Evolutionary conservation across 257 asterid species (phyloP), one percentile per base, ranked within the genome.

Genomic region (Gentiana macrophylla): DNA sequence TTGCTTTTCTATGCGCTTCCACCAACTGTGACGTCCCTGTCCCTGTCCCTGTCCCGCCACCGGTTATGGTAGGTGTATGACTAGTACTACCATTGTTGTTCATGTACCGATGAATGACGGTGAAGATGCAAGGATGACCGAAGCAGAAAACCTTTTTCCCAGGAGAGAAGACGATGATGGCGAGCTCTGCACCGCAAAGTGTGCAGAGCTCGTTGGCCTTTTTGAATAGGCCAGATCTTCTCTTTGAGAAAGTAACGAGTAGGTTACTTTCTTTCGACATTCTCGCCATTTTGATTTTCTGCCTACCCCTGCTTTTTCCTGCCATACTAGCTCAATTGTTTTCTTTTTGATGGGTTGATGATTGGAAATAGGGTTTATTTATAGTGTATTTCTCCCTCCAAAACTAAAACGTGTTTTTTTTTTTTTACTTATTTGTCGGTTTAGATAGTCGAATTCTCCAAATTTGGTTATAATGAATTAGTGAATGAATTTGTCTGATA

Each of bases 1-100:
- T 67, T 0, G 70, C 77, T 12, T 38, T 65, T n/a, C 77, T 64
- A 32, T 70, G 80, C 5, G 80, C 80, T 72, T 73, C 83, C 44
- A 74, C 61, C 11, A 73, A 69, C 38, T 70, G 75, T 38, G 7
- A 5, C 7, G 45, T 38, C 7, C 7, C 8, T 38, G 45, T 38
- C 24, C 24, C 24, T 24, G 45, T 38, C 7, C 7, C 8, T 38
- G 45, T 24, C 15, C 55, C 53, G 33, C 61, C 54, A 11, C 60
- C 2, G 4, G 24, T 24, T 24, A 24, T 24, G 24, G 24, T 24
- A 24, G 24, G 24, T 24, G 24, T 24, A 24, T 24, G 24, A 24
- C 24, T 24, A 24, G 24, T 24, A 24, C 24, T 24, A 24, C 24
- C 24, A 24, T 24, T 24, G 24, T 24, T 24, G 24, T 24, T 24